phyloP scores from a whole-genome alignment of 306 rosid genomes.

The Abrus precatorius region DNA sequence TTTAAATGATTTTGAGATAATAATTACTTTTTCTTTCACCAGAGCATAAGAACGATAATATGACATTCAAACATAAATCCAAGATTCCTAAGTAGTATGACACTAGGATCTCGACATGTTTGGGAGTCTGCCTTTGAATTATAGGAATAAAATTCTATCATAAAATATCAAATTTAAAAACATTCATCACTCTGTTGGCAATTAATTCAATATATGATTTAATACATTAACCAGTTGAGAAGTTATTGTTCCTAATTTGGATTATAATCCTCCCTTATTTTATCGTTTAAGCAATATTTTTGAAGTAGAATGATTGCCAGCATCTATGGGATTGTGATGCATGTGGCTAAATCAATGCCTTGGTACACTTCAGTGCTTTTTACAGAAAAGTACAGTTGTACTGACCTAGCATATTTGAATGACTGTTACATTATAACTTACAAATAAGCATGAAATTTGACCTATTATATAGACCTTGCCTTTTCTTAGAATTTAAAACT shows the following conservation, averaged over 20 bases:
- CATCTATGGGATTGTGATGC: background rate
- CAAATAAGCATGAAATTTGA: background rate
- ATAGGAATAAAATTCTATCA: background rate
- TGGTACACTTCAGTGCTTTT: background rate
- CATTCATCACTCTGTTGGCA: background rate
- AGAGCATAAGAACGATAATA: background rate
- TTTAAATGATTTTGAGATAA: background rate
- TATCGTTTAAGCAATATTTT: background rate
- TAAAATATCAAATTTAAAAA: background rate
- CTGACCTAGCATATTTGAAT: conserved; percentile 14
- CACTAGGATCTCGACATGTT: background rate
- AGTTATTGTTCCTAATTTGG: no score
- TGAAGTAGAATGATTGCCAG: background rate
- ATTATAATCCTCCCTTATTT: background rate
- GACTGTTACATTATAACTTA: conserved; percentile 16
- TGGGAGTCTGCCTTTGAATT: background rate
- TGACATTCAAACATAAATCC: background rate
- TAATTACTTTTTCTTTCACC: background rate
- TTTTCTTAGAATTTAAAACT: conserved; percentile 11
- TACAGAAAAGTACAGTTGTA: background rate
- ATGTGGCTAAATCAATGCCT: background rate
- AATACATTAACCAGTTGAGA: background rate
- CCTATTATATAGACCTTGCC: background rate
- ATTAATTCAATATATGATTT: background rate
- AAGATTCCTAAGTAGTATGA: conserved; percentile 3